These are phyloP conservation scores for Harringtonia lauricola DNA, from an alignment of 2,329 filamentous ascomycete genomes.

Conservation along the genomic window DNA sequence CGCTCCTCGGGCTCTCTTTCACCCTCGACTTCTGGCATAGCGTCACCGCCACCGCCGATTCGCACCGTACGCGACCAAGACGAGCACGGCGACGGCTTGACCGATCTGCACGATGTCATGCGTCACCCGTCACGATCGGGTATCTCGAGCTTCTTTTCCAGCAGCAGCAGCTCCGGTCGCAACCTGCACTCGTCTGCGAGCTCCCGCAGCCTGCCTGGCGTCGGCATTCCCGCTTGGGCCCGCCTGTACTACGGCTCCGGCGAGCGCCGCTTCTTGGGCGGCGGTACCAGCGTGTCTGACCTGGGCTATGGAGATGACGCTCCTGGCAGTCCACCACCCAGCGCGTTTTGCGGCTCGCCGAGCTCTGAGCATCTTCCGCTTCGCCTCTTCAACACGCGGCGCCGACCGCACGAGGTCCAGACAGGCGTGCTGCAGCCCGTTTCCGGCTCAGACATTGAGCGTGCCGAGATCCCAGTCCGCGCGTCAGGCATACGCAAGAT, in stretches of 20 bases:
- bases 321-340: slow-evolving; percentile 32
- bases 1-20: slow-evolving; percentile 12
- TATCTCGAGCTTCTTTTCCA: slow-evolving; percentile 39
- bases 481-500: slow-evolving; percentile 33
- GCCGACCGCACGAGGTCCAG: slow-evolving; percentile 28
- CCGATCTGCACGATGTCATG: slow-evolving; percentile 43
- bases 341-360: slow-evolving; percentile 31
- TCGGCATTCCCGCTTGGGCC: slow-evolving; percentile 43
- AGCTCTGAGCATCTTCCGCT: slow-evolving; percentile 39
- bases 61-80: slow-evolving; percentile 46
- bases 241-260: slow-evolving; percentile 63
- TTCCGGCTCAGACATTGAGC: slow-evolving; percentile 30
- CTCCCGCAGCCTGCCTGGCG: slow-evolving; percentile 30
- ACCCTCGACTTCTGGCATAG: slow-evolving; percentile 15
- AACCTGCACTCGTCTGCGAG: slow-evolving; percentile 40
- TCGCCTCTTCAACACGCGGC: slow-evolving; percentile 33
- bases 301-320: not conserved
- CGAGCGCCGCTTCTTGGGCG: slow-evolving; percentile 41
- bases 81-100: slow-evolving; percentile 53
- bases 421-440: slow-evolving; percentile 13
- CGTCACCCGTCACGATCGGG: slow-evolving; percentile 34
- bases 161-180: slow-evolving; percentile 28
- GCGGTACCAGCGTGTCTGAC: slow-evolving; percentile 31
- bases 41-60: slow-evolving; percentile 20
- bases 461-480: too few relatives aligned